Base-by-base conservation (phyloP, 2,329 filamentous ascomycete species). In the Fusarium sublunatum region DNA sequence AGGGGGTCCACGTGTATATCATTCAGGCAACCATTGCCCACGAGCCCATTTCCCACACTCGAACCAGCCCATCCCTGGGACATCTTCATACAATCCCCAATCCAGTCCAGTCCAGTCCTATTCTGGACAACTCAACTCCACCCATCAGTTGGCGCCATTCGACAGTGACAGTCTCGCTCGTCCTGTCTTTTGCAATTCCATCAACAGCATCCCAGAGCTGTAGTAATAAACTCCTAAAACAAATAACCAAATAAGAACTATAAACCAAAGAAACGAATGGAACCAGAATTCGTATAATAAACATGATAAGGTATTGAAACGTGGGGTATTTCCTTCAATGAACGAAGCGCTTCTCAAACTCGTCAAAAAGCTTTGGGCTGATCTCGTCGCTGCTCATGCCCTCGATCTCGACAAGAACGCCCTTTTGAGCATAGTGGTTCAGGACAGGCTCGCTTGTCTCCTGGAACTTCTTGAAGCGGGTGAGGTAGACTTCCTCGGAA, bases 371-470 rank as follows among this genome's bases (percentile, higher is more conserved):
- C 80, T 93, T 88, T n/a, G 95, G 95, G 50, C 86, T 93, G 69
- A 99, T 99, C 79, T 98, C 95, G 73, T 99, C 92, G 73, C 93
- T 97, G 75, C 88, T 94, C 77, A 93, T 87, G 22, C 95, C 95
- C 68, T 92, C 83, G 5, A 97, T 92, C 61, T 92, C 91, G 86
- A 91, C 92, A 34, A 99, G 79, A 11, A 97, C 88, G 9, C 92
- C 92, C 74, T 90, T 90, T 64, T 86, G 85, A 45, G 91, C 90
- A 73, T 99, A 99, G 77, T 97, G 92, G 68, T 96, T 91, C 15
- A 99, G 81, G 40, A 99, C 79, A 13, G 92, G 91, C 75, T 88
- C 84, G 75, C 91, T 97, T 5, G 90, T 94, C 76, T 97, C 91
- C 70, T 92, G 88, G 72, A 98, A 99, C 72, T 91, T 92, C 71